A percentile compares a stretch with the other conserved stretches of the same genome.
These are phyloP conservation scores for Solanum ossicruentum DNA, from an alignment of 257 asterid genomes.

Conservation along the genomic window DNA sequence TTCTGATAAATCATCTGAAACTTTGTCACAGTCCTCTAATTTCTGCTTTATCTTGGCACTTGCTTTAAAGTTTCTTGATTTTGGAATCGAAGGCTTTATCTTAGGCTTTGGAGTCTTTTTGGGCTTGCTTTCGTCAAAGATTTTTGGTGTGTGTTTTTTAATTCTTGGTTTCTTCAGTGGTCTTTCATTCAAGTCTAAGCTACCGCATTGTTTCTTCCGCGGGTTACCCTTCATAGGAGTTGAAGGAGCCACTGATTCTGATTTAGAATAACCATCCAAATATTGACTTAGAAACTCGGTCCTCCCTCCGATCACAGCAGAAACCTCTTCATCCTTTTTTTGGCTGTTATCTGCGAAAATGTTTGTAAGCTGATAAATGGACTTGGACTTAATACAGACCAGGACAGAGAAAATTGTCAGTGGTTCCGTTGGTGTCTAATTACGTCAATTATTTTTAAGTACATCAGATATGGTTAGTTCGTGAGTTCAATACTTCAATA, in stretches of 20 bases:
- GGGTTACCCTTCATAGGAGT: background rate
- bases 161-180: background rate
- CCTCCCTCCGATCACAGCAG: background rate
- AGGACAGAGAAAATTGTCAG: background rate
- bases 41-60: background rate
- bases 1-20: background rate
- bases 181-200: background rate
- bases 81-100: background rate
- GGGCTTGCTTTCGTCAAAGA: slow-evolving; percentile 21
- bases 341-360: background rate
- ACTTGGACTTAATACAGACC: background rate
- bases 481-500: background rate
- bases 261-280: background rate
- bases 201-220: background rate
- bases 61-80: background rate
- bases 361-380: background rate
- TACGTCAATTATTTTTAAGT: background rate
- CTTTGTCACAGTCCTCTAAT: background rate
- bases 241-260: background rate
- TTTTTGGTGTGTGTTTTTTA: slow-evolving; percentile 33
- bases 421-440: background rate
- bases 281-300: background rate
- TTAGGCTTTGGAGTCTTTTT: background rate
- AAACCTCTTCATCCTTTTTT: background rate
- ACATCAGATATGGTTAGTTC: background rate